Percentiles rank a stretch among this genome's conserved stretches.
Conservation (phyloP, 164 flowering plant genomes). For the Sedum album region DNA sequence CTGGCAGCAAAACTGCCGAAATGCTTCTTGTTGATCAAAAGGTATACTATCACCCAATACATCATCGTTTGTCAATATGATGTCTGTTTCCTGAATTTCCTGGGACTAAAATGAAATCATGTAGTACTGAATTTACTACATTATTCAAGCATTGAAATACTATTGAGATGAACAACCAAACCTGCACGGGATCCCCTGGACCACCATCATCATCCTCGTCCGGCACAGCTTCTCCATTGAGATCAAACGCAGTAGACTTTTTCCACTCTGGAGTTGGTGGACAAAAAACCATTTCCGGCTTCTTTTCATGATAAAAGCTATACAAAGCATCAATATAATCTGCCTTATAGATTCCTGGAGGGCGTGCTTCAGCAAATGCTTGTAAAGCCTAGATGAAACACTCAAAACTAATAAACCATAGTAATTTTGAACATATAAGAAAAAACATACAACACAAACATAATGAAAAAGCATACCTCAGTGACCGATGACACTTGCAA, state of each 20-base stretch:
- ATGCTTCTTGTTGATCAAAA: conserved; percentile 47
- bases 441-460: background rate
- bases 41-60: conserved; percentile 87
- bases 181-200: conserved; percentile 41
- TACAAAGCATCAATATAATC: conserved; percentile 89
- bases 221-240: conserved; percentile 84
- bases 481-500: conserved; percentile 53
- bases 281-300: conserved; percentile 57
- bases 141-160: background rate
- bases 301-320: conserved; percentile 80
- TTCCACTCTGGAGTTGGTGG: conserved; percentile 99
- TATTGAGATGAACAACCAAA: conserved; percentile 14
- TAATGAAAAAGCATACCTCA: conserved; percentile 38
- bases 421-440: background rate
- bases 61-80: conserved; percentile 82
- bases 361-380: conserved; percentile 74
- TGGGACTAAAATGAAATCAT: conserved; percentile 18
- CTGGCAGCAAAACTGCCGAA: conserved; percentile 60
- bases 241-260: conserved; percentile 82
- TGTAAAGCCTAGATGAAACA: conserved; percentile 55
- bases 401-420: background rate
- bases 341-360: conserved; percentile 92
- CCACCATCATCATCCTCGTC: conserved; percentile 91
- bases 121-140: background rate
- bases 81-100: conserved; percentile 44